Conservation (phyloP, 2,329 filamentous ascomycete genomes). For the Talaromyces sp. region DNA sequence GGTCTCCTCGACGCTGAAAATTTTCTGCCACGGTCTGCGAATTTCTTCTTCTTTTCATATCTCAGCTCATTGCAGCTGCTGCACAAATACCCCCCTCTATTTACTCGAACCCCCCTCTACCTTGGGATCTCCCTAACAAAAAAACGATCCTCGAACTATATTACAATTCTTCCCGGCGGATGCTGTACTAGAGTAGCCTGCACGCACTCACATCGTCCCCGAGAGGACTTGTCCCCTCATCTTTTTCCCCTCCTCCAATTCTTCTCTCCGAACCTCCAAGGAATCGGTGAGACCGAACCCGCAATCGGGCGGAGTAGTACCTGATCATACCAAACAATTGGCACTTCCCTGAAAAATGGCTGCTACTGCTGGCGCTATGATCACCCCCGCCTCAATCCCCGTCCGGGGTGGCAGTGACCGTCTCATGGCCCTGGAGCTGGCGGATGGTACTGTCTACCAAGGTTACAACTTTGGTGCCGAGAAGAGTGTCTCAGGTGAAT, state of each 20-base stretch:
- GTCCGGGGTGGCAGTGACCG: conserved; percentile 57
- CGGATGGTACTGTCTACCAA: conserved; percentile 88
- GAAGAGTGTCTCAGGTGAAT: conserved; percentile 92
- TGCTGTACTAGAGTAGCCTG: conserved; percentile 43
- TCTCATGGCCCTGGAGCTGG: conserved; percentile 83
- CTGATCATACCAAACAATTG: conserved; percentile 38
- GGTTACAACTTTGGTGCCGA: conserved; percentile 95
- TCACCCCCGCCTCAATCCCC: conserved; percentile 64
- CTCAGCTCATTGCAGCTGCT: conserved; percentile 25
- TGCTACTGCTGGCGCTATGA: conserved; percentile 39
- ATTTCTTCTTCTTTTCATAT: conserved; percentile 19
- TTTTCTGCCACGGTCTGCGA: conserved; percentile 19
- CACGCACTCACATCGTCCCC: conserved; percentile 36
- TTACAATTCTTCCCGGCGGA: conserved; percentile 26
- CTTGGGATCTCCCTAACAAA: not conserved
- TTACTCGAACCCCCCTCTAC: conserved; percentile 1
- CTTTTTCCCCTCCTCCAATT: conserved; percentile 19
- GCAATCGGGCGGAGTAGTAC: conserved; percentile 44
- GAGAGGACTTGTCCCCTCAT: conserved; percentile 40
- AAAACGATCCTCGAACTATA: not conserved
- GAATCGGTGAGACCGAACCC: conserved; percentile 42
- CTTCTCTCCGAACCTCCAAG: conserved; percentile 36
- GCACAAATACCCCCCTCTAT: conserved; percentile 9
- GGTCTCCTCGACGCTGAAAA: conserved; percentile 19
- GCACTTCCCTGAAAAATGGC: conserved; percentile 33